phyloP scores from a whole-genome alignment of 345 rosid genomes.

The Clausena lansium region DNA sequence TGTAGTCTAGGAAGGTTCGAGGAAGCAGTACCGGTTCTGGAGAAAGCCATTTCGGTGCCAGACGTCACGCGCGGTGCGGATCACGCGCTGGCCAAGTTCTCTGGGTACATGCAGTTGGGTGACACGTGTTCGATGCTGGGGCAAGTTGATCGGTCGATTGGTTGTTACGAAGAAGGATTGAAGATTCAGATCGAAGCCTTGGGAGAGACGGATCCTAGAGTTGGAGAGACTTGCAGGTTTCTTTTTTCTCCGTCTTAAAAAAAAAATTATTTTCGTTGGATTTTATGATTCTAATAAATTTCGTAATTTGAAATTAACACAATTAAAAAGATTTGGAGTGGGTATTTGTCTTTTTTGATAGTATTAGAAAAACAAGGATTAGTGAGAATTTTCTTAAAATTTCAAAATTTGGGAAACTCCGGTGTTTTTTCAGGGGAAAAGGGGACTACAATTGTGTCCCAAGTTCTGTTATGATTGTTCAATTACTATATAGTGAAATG shows the following conservation, averaged over 20 bases:
- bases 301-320: neutral
- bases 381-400: neutral
- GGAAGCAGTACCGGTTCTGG: constrained; percentile 88
- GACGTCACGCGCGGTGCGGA: constrained; percentile 70
- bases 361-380: neutral
- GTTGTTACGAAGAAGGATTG: constrained; percentile 80
- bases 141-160: constrained; percentile 80
- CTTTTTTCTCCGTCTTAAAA: neutral
- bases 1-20: constrained; percentile 93
- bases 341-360: neutral
- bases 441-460: neutral
- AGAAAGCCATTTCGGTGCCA: constrained; percentile 80
- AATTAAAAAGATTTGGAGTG: neutral
- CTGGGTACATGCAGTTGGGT: constrained; percentile 96
- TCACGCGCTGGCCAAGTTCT: constrained; percentile 87
- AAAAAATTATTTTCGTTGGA: neutral
- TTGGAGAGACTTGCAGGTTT: constrained; percentile 99
- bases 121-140: constrained; percentile 98
- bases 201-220: constrained; percentile 95
- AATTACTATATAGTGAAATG: neutral
- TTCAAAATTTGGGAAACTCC: neutral
- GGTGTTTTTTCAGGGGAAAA: neutral
- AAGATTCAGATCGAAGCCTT: constrained; percentile 93
- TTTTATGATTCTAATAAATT: neutral
- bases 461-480: neutral